Percentiles rank a stretch among this genome's conserved stretches.
These are phyloP conservation scores for Sclerotinia sclerotiorum DNA, from an alignment of 2,329 filamentous ascomycete species.

Conservation along the genomic window DNA sequence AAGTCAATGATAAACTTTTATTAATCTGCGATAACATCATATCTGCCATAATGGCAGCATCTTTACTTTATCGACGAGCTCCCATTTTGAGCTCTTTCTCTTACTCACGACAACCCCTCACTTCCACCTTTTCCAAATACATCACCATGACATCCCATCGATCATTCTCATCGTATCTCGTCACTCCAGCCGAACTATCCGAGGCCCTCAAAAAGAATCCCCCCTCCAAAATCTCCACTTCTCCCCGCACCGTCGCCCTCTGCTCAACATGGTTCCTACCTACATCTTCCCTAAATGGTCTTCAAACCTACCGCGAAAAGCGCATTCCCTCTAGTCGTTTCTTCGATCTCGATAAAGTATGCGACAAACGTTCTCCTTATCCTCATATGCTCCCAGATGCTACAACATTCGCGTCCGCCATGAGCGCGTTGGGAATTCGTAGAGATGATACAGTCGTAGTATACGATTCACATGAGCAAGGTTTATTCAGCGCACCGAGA, in stretches of 20 bases:
- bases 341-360: constrained; percentile 92
- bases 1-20: neutral
- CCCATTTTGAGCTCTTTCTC: constrained; percentile 25
- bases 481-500: constrained; percentile 90
- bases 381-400: constrained; percentile 93
- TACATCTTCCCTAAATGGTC: constrained; percentile 81
- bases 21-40: constrained; percentile 20
- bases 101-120: constrained; percentile 24
- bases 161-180: constrained; percentile 61
- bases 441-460: constrained; percentile 89
- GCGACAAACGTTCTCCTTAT: constrained; percentile 83
- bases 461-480: constrained; percentile 87
- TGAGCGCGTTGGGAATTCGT: constrained; percentile 84
- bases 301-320: constrained; percentile 75
- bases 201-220: constrained; percentile 81
- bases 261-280: constrained; percentile 97
- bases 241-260: constrained; percentile 81
- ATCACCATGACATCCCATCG: constrained; percentile 15
- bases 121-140: constrained; percentile 9
- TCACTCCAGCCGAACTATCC: constrained; percentile 79
- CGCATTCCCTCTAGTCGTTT: constrained; percentile 90
- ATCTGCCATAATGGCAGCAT: constrained; percentile 37
- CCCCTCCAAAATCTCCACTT: constrained; percentile 73
- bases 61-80: constrained; percentile 30
- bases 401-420: constrained; percentile 78